Percentiles rank a stretch among this genome's conserved stretches.
Conservation (phyloP, 1,139 yeast genomes). For the Scheffersomyces cryptocercus region DNA sequence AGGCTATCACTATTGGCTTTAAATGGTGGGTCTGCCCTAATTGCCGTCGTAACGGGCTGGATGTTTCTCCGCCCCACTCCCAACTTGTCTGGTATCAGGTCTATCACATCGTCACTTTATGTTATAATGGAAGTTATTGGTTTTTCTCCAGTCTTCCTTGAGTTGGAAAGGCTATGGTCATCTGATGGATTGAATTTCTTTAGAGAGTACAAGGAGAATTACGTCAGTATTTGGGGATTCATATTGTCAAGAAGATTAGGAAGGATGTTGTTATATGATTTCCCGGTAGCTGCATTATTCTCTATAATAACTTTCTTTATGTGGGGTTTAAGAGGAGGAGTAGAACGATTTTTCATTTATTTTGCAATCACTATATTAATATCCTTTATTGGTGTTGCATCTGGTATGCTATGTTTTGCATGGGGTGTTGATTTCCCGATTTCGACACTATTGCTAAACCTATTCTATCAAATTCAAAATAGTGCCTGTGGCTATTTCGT, state of each 20-base stretch:
- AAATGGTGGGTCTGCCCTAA: conserved; percentile 17
- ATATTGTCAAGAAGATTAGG: conserved; percentile 22
- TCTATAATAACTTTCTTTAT: conserved; percentile 22
- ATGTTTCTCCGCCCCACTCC: conserved; percentile 19
- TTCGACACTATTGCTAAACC: conserved; percentile 18
- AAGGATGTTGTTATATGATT: conserved; percentile 20
- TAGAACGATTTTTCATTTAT: conserved; percentile 19
- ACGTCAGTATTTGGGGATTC: conserved; percentile 22
- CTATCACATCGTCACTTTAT: conserved; percentile 20
- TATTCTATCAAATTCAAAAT: conserved; percentile 25
- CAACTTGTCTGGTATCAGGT: conserved; percentile 21
- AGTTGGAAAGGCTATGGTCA: conserved; percentile 22
- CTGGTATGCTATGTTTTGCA: conserved; percentile 22
- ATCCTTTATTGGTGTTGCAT: conserved; percentile 20
- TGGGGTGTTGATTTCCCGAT: conserved; percentile 18
- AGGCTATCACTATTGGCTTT: conserved; percentile 17
- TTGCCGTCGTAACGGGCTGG: conserved; percentile 23
- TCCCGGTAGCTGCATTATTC: conserved; percentile 21
- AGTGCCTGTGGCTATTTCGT: conserved; percentile 28
- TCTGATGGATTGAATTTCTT: conserved; percentile 22
- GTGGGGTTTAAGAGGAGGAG: conserved; percentile 24
- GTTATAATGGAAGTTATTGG: conserved; percentile 25
- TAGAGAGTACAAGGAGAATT: conserved; percentile 22
- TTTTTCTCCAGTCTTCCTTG: conserved; percentile 24
- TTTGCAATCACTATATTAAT: conserved; percentile 18